These are phyloP conservation scores for Avena sativa DNA, from an alignment of 176 grass and related monocot species.

Conservation along the genomic window DNA sequence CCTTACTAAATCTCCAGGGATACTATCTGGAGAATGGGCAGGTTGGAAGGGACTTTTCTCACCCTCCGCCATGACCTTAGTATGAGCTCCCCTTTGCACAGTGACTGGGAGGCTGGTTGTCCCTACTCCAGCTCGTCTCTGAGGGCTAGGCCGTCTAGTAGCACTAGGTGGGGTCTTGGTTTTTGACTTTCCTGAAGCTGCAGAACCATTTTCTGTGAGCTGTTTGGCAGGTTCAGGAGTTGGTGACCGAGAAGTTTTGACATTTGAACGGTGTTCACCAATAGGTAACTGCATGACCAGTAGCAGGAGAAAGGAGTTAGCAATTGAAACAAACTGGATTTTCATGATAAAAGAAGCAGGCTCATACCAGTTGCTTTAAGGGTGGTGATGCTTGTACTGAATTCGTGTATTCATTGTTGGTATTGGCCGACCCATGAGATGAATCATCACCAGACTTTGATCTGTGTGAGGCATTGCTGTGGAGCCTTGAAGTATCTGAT, in stretches of 20 bases:
- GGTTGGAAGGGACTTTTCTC: constrained; percentile 57
- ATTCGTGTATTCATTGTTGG: constrained; percentile 52
- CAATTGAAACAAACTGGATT: constrained; percentile 25
- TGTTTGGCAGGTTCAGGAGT: constrained; percentile 64
- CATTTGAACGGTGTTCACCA: constrained; percentile 62
- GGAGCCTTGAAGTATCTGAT: constrained; percentile 52
- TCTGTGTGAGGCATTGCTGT: constrained; percentile 37
- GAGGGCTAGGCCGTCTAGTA: constrained; percentile 53
- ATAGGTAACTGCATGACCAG: constrained; percentile 70
- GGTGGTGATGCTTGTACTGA: constrained; percentile 54
- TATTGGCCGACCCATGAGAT: constrained; percentile 45
- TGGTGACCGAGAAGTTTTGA: constrained; percentile 50
- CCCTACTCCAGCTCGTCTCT: constrained; percentile 50
- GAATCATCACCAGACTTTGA: constrained; percentile 62
- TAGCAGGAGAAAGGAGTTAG: constrained; percentile 26
- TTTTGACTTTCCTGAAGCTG: constrained; percentile 53
- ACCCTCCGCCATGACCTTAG: constrained; percentile 42
- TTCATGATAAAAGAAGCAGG: constrained; percentile 11
- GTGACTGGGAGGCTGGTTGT: constrained; percentile 43
- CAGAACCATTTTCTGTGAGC: constrained; percentile 48
- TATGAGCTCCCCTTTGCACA: constrained; percentile 47
- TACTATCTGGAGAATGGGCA: constrained; percentile 37
- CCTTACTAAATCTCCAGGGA: not conserved
- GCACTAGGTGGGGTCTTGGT: constrained; percentile 47
- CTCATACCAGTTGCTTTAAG: constrained; percentile 77